phyloP scores from a whole-genome alignment of 2,329 filamentous ascomycete species.

The Sordariomycetes sp. region DNA sequence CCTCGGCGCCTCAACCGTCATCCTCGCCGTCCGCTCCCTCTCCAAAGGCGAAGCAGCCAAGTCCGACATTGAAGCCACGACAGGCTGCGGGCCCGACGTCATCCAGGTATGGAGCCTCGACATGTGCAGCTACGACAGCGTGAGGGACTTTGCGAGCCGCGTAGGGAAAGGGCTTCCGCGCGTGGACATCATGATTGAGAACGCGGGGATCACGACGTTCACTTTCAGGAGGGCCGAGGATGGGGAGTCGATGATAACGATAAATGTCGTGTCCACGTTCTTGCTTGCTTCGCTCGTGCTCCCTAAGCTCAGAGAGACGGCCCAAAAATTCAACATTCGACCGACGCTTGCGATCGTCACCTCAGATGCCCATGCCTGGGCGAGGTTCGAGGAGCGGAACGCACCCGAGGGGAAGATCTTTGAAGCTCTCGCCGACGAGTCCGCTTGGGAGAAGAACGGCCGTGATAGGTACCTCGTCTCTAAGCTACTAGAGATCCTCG shows the following conservation, averaged over 20 bases:
- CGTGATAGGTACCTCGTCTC: slow-evolving; percentile 13
- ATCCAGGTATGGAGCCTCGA: slow-evolving; percentile 32
- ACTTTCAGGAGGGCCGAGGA: slow-evolving; percentile 18
- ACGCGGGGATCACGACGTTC: slow-evolving; percentile 16
- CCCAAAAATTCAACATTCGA: neutral
- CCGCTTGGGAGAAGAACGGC: slow-evolving; percentile 1
- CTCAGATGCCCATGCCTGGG: slow-evolving; percentile 7
- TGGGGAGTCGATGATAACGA: slow-evolving; percentile 25
- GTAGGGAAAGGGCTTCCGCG: slow-evolving; percentile 16
- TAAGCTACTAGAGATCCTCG: slow-evolving; percentile 17
- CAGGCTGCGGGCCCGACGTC: slow-evolving; percentile 2
- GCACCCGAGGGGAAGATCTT: slow-evolving; percentile 11
- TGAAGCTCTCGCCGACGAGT: slow-evolving; percentile 13
- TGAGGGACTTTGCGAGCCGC: slow-evolving; percentile 20
- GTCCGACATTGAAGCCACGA: neutral
- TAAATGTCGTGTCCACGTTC: slow-evolving; percentile 33
- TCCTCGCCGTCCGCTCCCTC: slow-evolving; percentile 25
- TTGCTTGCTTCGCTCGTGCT: slow-evolving; percentile 28
- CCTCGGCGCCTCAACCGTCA: slow-evolving; percentile 23
- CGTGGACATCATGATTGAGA: slow-evolving; percentile 27
- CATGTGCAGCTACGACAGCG: slow-evolving; percentile 21
- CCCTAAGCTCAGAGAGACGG: slow-evolving; percentile 17
- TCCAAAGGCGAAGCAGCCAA: slow-evolving; percentile 23
- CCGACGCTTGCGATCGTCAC: slow-evolving; percentile 3
- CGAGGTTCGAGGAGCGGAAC: slow-evolving; percentile 2